A percentile compares a stretch with the other conserved stretches of the same genome.
phyloP scores from a whole-genome alignment of 192 early-diverging fungal species.

The Entomortierella beljakovae region DNA sequence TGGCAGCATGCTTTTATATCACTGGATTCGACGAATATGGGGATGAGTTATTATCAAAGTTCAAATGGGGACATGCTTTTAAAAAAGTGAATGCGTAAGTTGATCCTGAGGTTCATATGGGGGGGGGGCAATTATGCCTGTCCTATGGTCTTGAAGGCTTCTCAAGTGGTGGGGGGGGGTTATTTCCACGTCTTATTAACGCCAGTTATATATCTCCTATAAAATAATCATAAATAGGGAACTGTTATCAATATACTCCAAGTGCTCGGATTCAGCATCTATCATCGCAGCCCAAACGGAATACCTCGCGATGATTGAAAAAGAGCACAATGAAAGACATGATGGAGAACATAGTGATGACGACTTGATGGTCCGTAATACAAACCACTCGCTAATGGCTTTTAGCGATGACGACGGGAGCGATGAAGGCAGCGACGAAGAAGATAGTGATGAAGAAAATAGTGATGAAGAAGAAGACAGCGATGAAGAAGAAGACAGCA shows the following conservation, averaged over 20 bases:
- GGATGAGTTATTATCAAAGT: constrained; percentile 83
- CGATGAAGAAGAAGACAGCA: constrained; percentile 18
- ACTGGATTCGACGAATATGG: constrained; percentile 76
- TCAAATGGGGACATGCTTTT: constrained; percentile 98
- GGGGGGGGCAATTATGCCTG: background rate
- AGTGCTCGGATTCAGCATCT: constrained; percentile 78
- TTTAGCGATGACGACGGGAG: constrained; percentile 65
- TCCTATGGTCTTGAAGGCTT: too few relatives aligned
- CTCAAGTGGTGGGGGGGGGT: too few relatives aligned
- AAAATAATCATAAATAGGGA: too few relatives aligned
- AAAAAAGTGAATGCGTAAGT: constrained; percentile 85
- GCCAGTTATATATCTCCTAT: too few relatives aligned
- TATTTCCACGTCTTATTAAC: too few relatives aligned
- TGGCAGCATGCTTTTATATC: constrained; percentile 95
- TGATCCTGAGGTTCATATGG: background rate
- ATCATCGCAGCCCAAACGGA: constrained; percentile 83
- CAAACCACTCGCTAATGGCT: constrained; percentile 61
- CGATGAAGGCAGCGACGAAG: constrained; percentile 61
- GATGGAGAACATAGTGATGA: constrained; percentile 59
- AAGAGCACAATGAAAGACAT: constrained; percentile 66
- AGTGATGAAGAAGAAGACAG: constrained; percentile 55
- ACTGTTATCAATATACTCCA: constrained; percentile 79
- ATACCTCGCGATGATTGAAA: constrained; percentile 82
- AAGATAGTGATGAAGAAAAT: constrained; percentile 62
- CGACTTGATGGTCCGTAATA: constrained; percentile 61